These are phyloP conservation scores for Stephania cephalantha DNA, from an alignment of 164 flowering plant genomes.

Conservation along the genomic window DNA sequence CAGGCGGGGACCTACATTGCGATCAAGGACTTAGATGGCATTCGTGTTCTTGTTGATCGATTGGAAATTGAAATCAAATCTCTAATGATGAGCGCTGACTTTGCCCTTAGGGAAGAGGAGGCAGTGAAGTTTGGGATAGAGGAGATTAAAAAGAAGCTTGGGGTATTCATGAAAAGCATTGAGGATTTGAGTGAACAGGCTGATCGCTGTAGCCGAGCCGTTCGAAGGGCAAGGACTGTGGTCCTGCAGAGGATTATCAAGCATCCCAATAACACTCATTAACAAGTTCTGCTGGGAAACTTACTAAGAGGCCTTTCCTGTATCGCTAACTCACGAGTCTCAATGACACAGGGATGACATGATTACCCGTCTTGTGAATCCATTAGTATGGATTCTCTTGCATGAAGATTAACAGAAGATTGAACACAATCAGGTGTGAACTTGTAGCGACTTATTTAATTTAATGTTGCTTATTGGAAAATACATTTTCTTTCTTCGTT, in stretches of 20 bases:
- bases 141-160: constrained; percentile 64
- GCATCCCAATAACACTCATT: constrained; percentile 30
- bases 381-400: constrained; percentile 9
- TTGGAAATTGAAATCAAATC: constrained; percentile 53
- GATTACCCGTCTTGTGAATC: constrained; percentile 2
- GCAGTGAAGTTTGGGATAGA: constrained; percentile 56
- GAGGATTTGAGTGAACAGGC: constrained; percentile 56
- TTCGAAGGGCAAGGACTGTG: constrained; percentile 58
- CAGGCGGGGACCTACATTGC: constrained; percentile 46
- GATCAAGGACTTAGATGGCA: constrained; percentile 64
- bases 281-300: constrained; percentile 7
- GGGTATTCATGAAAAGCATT: constrained; percentile 47
- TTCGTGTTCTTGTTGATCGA: constrained; percentile 50
- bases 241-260: constrained; percentile 62
- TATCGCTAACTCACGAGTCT: constrained; percentile 2
- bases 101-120: constrained; percentile 48
- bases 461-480: background rate
- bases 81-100: constrained; percentile 44
- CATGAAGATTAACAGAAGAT: constrained; percentile 3
- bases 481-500: background rate
- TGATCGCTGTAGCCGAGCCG: constrained; percentile 53
- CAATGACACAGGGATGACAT: background rate
- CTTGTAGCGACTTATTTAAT: background rate
- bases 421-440: background rate
- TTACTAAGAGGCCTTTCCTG: constrained; percentile 5